Conservation (phyloP, 371 early-diverging fungal genomes). For the Mortierella sp. region DNA sequence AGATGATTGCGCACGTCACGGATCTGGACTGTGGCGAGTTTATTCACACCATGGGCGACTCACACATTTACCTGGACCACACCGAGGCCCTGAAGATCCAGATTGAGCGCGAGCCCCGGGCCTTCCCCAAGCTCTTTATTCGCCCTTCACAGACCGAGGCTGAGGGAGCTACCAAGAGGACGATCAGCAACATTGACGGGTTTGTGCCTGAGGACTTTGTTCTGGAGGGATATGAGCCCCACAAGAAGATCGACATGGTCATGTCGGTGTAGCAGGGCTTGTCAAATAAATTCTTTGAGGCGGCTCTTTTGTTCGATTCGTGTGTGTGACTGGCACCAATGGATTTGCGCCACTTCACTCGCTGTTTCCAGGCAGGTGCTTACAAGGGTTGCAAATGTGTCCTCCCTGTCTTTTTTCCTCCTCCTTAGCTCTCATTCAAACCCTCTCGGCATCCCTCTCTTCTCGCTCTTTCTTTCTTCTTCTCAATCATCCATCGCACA, state of each 20-base stretch:
- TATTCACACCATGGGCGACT: slow-evolving; percentile 97
- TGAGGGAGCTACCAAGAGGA: slow-evolving; percentile 44
- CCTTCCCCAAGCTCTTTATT: slow-evolving; percentile 91
- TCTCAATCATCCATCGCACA: neutral
- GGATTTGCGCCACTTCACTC: slow-evolving; percentile 37
- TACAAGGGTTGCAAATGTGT: neutral
- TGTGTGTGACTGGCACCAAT: slow-evolving; percentile 15
- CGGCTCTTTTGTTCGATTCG: neutral
- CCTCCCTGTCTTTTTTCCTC: neutral
- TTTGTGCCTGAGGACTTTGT: slow-evolving; percentile 91
- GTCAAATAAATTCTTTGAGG: neutral
- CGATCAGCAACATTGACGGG: slow-evolving; percentile 83
- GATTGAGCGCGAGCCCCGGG: slow-evolving; percentile 83
- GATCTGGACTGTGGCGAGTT: slow-evolving; percentile 93
- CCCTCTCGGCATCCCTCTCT: neutral
- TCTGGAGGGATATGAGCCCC: slow-evolving; percentile 90
- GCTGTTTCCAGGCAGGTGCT: neutral
- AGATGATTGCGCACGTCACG: slow-evolving; percentile 95
- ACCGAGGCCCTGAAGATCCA: slow-evolving; percentile 91
- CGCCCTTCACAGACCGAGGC: slow-evolving; percentile 29
- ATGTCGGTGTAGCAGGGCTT: slow-evolving; percentile 86
- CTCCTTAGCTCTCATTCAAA: neutral
- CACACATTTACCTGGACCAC: slow-evolving; percentile 98
- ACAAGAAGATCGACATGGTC: slow-evolving; percentile 94
- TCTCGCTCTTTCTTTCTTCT: neutral